Conservation (phyloP, 495 filamentous ascomycete species). For the Aspergillus olivimuriae region DNA sequence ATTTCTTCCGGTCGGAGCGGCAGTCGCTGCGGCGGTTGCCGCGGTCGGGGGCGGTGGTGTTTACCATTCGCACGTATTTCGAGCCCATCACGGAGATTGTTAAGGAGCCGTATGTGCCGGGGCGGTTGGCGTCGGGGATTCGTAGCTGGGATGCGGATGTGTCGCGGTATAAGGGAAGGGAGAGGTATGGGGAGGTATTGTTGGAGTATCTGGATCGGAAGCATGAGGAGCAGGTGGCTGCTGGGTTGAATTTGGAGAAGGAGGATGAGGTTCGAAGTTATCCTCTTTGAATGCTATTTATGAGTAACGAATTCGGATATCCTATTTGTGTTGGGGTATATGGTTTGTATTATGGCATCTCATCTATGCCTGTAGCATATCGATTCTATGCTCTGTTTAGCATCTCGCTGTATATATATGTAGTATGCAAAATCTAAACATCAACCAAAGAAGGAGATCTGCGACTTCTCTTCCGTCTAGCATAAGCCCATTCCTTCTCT, state of each 20-base stretch:
- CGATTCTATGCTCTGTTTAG: no score
- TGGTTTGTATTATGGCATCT: no score
- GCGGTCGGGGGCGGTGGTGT: slow-evolving; percentile 66
- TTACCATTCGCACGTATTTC: slow-evolving; percentile 78
- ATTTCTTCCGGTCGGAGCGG: slow-evolving; percentile 75
- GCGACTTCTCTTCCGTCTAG: slow-evolving; percentile 23
- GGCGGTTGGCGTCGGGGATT: slow-evolving; percentile 63
- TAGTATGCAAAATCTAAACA: no score
- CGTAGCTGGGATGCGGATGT: slow-evolving; percentile 88
- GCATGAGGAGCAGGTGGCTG: slow-evolving; percentile 68
- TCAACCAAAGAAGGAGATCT: slow-evolving; percentile 5
- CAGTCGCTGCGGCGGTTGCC: slow-evolving; percentile 72
- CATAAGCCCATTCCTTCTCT: slow-evolving; percentile 44
- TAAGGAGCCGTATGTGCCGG: slow-evolving; percentile 65
- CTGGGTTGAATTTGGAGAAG: slow-evolving; percentile 53
- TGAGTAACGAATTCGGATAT: background rate
- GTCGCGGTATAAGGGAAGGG: slow-evolving; percentile 74
- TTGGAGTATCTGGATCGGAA: slow-evolving; percentile 76
- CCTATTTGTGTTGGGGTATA: background rate
- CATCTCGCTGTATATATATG: no score
- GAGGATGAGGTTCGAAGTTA: slow-evolving; percentile 54
- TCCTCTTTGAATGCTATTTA: slow-evolving; percentile 26
- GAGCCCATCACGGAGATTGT: slow-evolving; percentile 59
- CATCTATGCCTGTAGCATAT: no score
- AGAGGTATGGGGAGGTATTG: slow-evolving; percentile 70